Base-by-base conservation (phyloP, 495 filamentous ascomycete genomes). In the Amorphotheca resinae region DNA sequence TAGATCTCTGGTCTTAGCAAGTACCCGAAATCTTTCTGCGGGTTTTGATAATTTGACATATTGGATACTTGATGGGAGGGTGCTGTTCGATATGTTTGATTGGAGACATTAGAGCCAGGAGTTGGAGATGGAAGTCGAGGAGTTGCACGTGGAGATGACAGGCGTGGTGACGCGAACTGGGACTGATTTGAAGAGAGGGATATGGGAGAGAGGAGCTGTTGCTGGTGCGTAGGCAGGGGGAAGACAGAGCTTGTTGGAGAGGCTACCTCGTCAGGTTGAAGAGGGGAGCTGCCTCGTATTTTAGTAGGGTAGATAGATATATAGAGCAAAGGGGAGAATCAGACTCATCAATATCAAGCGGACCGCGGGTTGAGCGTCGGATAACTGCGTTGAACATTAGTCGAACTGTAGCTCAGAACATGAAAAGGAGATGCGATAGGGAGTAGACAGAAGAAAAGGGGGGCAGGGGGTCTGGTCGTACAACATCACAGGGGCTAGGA, bases 1-100 rank as follows among this genome's bases (percentile, higher is more conserved):
- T 82, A 95, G 48, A 84, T 77, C 48, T 80, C 74, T 2, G 84
- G 83, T 25, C 77, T 70, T 15, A 87, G 72, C 44, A 95, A 76
- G 60, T 77, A 89, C 35, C 73, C 76, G 52, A 91, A 80, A 62
- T 93, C 83, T 54, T 82, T 84, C 28, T 46, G 44, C 15, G 38
- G 18, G 25, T 9, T 22, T 14, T 20, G 21, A 3, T 22, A 20
- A 23, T 15, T 34, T 14, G 31, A 33, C 6, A 36, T 22, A 11
- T 16, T 37, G n/a, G 52, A 48, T 59, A 20, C 21, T 40, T 7
- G 20, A 9, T 23, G 47, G 18, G 33, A 42, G 15, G 20, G 22
- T 40, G 20, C 9, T 16, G 22, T 40, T 14, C 21, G 38, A 6
- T 15, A 9, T 12, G 55, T 38, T 42, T 42, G 12, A 39, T 39